Evolutionary conservation across 441 rosid species (phyloP).

Genomic region (Syzygium malaccense): DNA sequence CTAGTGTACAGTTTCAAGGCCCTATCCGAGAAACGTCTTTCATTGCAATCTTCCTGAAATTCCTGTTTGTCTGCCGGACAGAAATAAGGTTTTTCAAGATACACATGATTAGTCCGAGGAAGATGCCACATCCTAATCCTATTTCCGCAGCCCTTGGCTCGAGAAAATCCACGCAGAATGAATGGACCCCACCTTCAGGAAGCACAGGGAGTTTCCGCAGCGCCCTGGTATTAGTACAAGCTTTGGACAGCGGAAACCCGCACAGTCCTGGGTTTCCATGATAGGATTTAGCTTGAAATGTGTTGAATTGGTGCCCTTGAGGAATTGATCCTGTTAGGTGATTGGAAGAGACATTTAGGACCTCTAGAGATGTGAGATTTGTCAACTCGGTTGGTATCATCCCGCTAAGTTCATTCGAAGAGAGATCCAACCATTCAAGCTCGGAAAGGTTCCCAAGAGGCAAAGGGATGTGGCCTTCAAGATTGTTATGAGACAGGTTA

Average conservation of each 20-base stretch:
- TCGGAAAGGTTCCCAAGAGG: fast-evolving
- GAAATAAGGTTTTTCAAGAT: not conserved
- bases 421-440: not conserved
- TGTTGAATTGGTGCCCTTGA: not conserved
- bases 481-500: not conserved
- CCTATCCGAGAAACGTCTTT: not conserved
- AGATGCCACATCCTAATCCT: not conserved
- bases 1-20: not conserved
- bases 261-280: not conserved
- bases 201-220: not conserved
- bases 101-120: not conserved
- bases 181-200: not conserved
- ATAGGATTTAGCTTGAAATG: not conserved
- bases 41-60: not conserved
- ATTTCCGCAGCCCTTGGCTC: not conserved
- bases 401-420: not conserved
- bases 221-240: not conserved
- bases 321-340: not conserved
- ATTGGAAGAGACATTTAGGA: not conserved
- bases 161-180: not conserved
- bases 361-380: not conserved
- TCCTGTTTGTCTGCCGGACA: fast-evolving
- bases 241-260: not conserved
- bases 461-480: not conserved
- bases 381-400: not conserved